Base-by-base conservation (phyloP, 2,329 filamentous ascomycete species). In the Neopestalotiopsis sp. region DNA sequence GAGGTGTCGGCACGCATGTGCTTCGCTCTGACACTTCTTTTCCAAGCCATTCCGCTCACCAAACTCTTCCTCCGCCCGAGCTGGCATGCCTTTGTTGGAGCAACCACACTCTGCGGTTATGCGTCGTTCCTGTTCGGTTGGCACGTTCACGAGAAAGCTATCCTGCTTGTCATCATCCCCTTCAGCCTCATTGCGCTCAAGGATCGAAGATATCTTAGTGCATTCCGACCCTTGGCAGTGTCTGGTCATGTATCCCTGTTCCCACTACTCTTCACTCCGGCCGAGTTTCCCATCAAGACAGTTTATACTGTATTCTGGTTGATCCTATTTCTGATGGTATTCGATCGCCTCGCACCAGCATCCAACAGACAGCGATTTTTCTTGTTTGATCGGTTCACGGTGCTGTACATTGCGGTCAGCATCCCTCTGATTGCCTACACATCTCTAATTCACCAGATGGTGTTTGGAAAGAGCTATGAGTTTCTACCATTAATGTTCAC, bases 71-170 rank as follows among this genome's bases (percentile, higher is more conserved):
- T 89, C 60, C 85, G 88, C 65, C 94, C 94, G 2, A 94, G 89
- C 0, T 97, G 94, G 93, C 92, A 97, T 71, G 92, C 89, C 68
- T 98, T 99, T 78, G 88, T 98, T 57, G 94, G 94, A 3, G 92
- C 94, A 0, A 88, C 97, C 59, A 98, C 95, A 0, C 89, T 98
- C 17, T 98, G 96, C 77, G 96, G 94, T 69, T 99, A 98, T 78
- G 93, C 95, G 0, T 98, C 95, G 0, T 99, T 99, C 82, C 86
- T 99, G 10, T 98, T 98, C 75, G 95, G 96, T 68, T 99, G 95
- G 94, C 96, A 99, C 77, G 96, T 99, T 9, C 96, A 99, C 76
- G 96, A 99, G 78, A 99, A 99, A 81, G 96, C 96, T 1, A 93
- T 99, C 68, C 87, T 99, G 28, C 88, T 98, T 24, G 92, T 98